Evolutionary conservation across 2,329 filamentous ascomycete species (phyloP), one percentile per base, ranked within the genome.

Genomic region (Ophiocordyceps camponoti-leonardi): DNA sequence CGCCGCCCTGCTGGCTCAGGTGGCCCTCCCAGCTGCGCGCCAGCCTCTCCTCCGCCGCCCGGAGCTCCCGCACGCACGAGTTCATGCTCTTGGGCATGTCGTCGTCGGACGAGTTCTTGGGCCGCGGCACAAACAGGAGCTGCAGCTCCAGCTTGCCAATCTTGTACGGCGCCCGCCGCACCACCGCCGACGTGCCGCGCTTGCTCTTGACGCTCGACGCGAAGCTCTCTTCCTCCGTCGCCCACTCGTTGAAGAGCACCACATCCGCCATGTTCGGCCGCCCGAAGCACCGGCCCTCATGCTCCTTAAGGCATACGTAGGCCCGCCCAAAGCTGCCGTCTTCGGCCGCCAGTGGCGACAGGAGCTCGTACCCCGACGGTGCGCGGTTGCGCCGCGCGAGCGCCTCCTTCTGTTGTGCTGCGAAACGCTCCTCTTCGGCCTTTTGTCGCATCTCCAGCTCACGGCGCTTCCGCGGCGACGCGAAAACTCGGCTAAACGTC

Each of bases 31-130:
- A 94, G 54, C 79, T 82, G 50, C 83, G 79, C 43, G 81, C 73
- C 50, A 83, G 75, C 49, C 84, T 74, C 60, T 84, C 83, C 60
- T 94, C 87, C 2, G 90, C 87, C 45, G 90, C 86, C 63, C 83
- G 86, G 66, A 98, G 79, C 67, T 96, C 92, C 18, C 92, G 77
- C 54, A 96, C 83, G 61, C 87, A 94, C 41, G 86, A 84, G 63
- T 92, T 94, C 88, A 98, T 94, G 68, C 88, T 95, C 79, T 96
- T 96, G 46, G 92, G 92, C 86, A 98, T 95, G 53, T 96, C 90
- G 16, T 95, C 88, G 51, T 96, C 92, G 44, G 79, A 79, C 28
- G 80, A 73, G 41, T 83, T 83, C 68, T 86, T 90, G 5, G 92
- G 90, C 55, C 88, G 86, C 1, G 92, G 92, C 1, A 98, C 87